phyloP scores from a whole-genome alignment of 2,329 filamentous ascomycete genomes.

The Fusarium sp. region DNA sequence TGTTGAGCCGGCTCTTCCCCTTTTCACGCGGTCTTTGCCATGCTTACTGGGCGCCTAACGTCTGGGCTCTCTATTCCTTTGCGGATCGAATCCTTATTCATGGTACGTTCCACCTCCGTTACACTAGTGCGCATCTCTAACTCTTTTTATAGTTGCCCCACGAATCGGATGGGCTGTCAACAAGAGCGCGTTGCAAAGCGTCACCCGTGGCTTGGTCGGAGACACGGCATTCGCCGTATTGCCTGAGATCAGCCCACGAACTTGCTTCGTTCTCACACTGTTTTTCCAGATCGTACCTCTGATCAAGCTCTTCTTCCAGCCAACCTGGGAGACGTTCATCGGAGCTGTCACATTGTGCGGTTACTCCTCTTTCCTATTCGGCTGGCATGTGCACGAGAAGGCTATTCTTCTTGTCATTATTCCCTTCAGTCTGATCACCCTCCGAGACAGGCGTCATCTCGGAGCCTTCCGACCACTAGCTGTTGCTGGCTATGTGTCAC shows the following conservation, averaged over 20 bases:
- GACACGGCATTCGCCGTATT: conserved; percentile 95
- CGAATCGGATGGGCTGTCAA: conserved; percentile 81
- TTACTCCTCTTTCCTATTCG: conserved; percentile 96
- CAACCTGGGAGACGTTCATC: conserved; percentile 90
- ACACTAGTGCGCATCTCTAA: conserved; percentile 18
- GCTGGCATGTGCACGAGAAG: conserved; percentile 99
- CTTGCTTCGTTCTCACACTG: conserved; percentile 86
- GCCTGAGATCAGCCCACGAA: conserved; percentile 82
- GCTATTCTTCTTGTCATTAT: conserved; percentile 94
- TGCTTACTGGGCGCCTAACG: conserved; percentile 97
- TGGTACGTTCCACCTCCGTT: conserved; percentile 62
- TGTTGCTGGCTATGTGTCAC: conserved; percentile 92
- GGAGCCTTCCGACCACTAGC: conserved; percentile 92
- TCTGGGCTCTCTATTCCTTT: conserved; percentile 98
- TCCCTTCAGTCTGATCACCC: conserved; percentile 91
- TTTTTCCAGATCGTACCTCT: conserved; percentile 84
- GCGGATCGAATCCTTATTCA: conserved; percentile 84
- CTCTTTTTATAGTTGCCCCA: conserved; percentile 74
- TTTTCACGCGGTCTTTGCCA: conserved; percentile 95
- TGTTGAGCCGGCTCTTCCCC: conserved; percentile 87
- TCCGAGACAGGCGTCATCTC: conserved; percentile 90
- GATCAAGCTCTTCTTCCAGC: conserved; percentile 81
- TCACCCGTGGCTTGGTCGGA: conserved; percentile 91
- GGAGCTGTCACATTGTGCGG: conserved; percentile 91
- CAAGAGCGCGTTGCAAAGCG: conserved; percentile 81